phyloP scores from a whole-genome alignment of 1,139 yeast species.

The Yamadazyma diospyri region DNA sequence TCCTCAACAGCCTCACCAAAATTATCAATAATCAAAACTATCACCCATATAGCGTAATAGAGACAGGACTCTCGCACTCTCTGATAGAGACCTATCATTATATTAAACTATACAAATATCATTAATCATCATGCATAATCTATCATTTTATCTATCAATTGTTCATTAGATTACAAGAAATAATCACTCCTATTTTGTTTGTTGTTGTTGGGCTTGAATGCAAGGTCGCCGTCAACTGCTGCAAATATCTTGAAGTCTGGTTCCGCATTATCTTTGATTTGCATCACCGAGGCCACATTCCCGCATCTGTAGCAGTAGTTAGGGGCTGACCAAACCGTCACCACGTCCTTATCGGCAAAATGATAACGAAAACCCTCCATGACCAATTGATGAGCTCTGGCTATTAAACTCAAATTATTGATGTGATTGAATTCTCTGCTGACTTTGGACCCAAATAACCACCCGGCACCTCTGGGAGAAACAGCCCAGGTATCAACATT shows the following conservation, averaged over 20 bases:
- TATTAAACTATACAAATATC: constrained; percentile 9
- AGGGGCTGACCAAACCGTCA: constrained; percentile 98
- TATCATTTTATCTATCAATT: not conserved
- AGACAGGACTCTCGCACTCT: not conserved
- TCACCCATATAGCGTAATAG: no score
- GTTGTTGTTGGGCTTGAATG: constrained; percentile 64
- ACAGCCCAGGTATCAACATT: constrained; percentile 98
- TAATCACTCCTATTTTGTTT: constrained; percentile 82
- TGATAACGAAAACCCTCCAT: constrained; percentile 98
- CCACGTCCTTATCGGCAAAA: constrained; percentile 91
- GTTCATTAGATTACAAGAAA: constrained; percentile 47
- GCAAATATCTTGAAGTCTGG: constrained; percentile 92
- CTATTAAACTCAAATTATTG: constrained; percentile 80
- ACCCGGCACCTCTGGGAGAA: constrained; percentile 98
- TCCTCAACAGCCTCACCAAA: constrained; percentile 36
- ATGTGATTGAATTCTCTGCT: constrained; percentile 93
- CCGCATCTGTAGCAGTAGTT: constrained; percentile 98
- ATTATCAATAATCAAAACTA: constrained; percentile 1
- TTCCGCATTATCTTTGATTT: constrained; percentile 78
- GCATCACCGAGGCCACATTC: constrained; percentile 97
- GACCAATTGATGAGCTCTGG: constrained; percentile 96
- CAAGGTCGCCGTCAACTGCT: constrained; percentile 85
- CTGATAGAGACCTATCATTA: not conserved
- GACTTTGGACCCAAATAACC: constrained; percentile 92
- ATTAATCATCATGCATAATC: constrained; percentile 8